Percentiles rank a stretch among this genome's conserved stretches.
phyloP scores from a whole-genome alignment of 208 protist species.

The Phytomonas francai region DNA sequence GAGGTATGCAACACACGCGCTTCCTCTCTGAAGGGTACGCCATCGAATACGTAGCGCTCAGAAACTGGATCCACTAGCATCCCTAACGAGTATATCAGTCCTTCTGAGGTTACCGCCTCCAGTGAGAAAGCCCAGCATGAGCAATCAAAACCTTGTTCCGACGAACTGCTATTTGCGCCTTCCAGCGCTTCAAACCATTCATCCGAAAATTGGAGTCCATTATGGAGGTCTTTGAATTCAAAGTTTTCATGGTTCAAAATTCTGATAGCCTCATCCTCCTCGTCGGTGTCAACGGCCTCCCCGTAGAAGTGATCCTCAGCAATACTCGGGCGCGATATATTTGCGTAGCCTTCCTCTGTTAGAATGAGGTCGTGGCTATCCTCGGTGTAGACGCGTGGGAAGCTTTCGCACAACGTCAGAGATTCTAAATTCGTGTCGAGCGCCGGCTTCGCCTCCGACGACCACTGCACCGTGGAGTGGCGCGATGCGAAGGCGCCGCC shows the following conservation, averaged over 20 bases:
- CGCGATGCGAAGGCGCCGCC: background rate
- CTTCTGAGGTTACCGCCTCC: constrained; percentile 36
- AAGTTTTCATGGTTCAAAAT: background rate
- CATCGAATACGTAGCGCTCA: constrained; percentile 49
- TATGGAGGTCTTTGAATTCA: constrained; percentile 9
- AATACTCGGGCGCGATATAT: background rate
- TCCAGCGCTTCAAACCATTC: constrained; percentile 10
- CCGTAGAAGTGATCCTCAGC: background rate
- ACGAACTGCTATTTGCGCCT: background rate
- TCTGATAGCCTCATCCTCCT: constrained; percentile 4
- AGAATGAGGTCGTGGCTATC: background rate
- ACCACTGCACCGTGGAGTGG: background rate
- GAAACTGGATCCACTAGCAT: constrained; percentile 58
- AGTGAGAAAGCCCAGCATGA: constrained; percentile 11
- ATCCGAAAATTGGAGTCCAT: constrained; percentile 12
- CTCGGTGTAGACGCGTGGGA: background rate
- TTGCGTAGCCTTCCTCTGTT: background rate
- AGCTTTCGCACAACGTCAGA: background rate
- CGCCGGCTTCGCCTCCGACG: background rate
- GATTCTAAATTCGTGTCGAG: background rate
- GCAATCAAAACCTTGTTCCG: background rate
- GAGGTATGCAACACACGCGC: constrained; percentile 39
- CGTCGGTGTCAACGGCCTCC: constrained; percentile 4
- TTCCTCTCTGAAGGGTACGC: constrained; percentile 60
- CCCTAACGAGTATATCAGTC: constrained; percentile 41